Percentiles rank a stretch among this genome's conserved stretches.
These are phyloP conservation scores for Hypoxylon cercidicola DNA, from an alignment of 495 filamentous ascomycete genomes.

Conservation along the genomic window DNA sequence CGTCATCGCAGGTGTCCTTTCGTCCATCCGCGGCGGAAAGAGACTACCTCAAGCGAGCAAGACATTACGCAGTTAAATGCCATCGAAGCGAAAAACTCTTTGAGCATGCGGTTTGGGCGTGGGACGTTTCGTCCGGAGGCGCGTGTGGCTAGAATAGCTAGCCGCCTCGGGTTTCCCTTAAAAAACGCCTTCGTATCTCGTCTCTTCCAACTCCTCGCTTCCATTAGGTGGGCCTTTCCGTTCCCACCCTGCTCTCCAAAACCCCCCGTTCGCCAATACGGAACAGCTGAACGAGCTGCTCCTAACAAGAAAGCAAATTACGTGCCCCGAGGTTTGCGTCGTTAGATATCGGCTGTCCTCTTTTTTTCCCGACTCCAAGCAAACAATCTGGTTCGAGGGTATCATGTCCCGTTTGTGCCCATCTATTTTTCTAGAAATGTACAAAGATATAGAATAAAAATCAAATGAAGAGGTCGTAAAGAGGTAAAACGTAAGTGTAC, in stretches of 20 bases:
- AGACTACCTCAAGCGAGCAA: slow-evolving; percentile 9
- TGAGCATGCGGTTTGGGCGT: background rate
- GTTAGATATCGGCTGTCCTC: slow-evolving; percentile 21
- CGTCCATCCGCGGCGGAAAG: slow-evolving; percentile 12
- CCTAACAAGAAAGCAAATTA: slow-evolving; percentile 26
- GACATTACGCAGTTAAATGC: slow-evolving; percentile 16
- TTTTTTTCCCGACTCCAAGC: slow-evolving; percentile 31
- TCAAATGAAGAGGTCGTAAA: slow-evolving; percentile 29
- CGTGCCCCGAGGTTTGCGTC: slow-evolving; percentile 13
- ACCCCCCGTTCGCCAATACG: slow-evolving; percentile 1
- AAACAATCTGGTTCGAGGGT: slow-evolving; percentile 38
- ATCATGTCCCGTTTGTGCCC: slow-evolving; percentile 40
- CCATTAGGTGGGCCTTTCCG: background rate
- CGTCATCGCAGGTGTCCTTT: slow-evolving; percentile 35
- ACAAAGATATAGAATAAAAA: slow-evolving; percentile 14
- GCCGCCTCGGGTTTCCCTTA: slow-evolving; percentile 5
- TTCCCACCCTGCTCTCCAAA: slow-evolving; percentile 4
- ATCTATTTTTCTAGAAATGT: slow-evolving; percentile 36
- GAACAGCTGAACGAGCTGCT: slow-evolving; percentile 1
- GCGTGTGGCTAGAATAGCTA: too few species aligned
- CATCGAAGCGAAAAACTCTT: slow-evolving; percentile 6
- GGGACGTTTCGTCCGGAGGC: too few species aligned
- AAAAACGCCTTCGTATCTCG: slow-evolving; percentile 4
- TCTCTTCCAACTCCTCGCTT: slow-evolving; percentile 18
- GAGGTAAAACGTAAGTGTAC: slow-evolving; percentile 19